Evolutionary conservation across 1,284 basidiomycete genomes (phyloP).

Genomic region (Volvariella surrecta): DNA sequence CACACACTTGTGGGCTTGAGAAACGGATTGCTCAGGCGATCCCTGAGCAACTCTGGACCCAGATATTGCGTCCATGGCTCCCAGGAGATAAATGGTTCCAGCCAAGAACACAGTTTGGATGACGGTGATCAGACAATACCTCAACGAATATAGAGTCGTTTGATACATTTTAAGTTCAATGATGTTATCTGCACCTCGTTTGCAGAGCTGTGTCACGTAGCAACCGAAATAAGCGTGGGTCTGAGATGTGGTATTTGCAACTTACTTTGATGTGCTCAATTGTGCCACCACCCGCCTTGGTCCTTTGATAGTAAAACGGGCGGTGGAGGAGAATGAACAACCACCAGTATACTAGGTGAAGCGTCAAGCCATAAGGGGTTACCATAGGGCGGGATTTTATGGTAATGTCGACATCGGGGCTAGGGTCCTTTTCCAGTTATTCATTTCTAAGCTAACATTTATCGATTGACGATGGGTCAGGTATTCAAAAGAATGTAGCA

Average conservation of each 20-base stretch:
- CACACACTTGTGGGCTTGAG: slow-evolving; percentile 36
- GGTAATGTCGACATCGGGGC: slow-evolving; percentile 43
- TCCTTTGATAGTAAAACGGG: slow-evolving; percentile 48
- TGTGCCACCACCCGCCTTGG: slow-evolving; percentile 28
- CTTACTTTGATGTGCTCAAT: slow-evolving; percentile 45
- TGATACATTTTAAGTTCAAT: slow-evolving; percentile 51
- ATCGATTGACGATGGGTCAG: too few relatives aligned
- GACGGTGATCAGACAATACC: slow-evolving; percentile 54
- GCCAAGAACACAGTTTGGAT: slow-evolving; percentile 60
- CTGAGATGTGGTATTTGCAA: slow-evolving; percentile 14
- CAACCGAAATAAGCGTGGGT: slow-evolving; percentile 2
- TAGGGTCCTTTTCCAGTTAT: slow-evolving; percentile 50
- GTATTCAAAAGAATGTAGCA: background rate
- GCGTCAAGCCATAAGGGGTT: slow-evolving; percentile 53
- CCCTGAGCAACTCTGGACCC: slow-evolving; percentile 30
- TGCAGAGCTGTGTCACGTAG: slow-evolving; percentile 38
- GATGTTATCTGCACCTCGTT: slow-evolving; percentile 54
- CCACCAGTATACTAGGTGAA: slow-evolving; percentile 60
- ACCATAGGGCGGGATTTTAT: slow-evolving; percentile 37
- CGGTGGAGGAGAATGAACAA: slow-evolving; percentile 56
- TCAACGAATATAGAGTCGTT: slow-evolving; percentile 47
- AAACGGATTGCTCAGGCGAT: slow-evolving; percentile 28
- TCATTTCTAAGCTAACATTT: slow-evolving; percentile 44
- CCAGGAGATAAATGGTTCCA: slow-evolving; percentile 53
- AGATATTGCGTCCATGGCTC: slow-evolving; percentile 44